A percentile compares a stretch with the other conserved stretches of the same genome.
These are phyloP conservation scores for Rubia balearica DNA, from an alignment of 305 asterid species.

Conservation along the genomic window DNA sequence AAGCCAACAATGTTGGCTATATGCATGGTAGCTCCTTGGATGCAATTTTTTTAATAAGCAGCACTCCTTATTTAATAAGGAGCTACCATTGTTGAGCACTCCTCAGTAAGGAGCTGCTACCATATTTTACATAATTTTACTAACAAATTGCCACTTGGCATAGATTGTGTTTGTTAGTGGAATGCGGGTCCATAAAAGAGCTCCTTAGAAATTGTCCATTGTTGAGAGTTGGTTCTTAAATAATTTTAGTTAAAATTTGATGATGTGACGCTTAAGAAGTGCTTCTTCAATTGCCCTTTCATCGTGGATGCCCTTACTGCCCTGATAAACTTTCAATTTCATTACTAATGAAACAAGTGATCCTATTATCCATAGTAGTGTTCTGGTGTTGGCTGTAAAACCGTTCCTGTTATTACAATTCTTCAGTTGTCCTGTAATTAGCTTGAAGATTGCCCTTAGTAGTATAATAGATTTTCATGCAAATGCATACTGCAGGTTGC, in stretches of 20 bases:
- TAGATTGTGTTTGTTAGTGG: too few species aligned
- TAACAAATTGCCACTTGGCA: too few species aligned
- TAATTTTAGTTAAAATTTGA: too few species aligned
- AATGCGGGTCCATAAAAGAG: too few species aligned
- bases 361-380: neutral
- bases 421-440: neutral
- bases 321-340: neutral
- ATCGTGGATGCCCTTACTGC: neutral
- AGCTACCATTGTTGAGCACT: too few species aligned
- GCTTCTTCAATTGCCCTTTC: too few species aligned
- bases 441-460: conserved; percentile 10
- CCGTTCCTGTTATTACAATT: neutral
- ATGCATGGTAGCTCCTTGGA: neutral
- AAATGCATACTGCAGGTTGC: conserved; percentile 55
- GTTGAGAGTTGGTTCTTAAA: neutral
- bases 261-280: too few species aligned
- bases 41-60: neutral
- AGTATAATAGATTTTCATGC: conserved; percentile 18
- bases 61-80: neutral
- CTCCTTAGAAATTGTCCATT: too few species aligned
- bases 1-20: neutral
- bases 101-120: too few species aligned
- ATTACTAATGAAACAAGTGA: neutral
- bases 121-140: too few species aligned
- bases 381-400: neutral